A percentile compares a stretch with the other conserved stretches of the same genome.
Evolutionary conservation across 495 filamentous ascomycete species (phyloP).

Genomic region (Daldinia childiae): DNA sequence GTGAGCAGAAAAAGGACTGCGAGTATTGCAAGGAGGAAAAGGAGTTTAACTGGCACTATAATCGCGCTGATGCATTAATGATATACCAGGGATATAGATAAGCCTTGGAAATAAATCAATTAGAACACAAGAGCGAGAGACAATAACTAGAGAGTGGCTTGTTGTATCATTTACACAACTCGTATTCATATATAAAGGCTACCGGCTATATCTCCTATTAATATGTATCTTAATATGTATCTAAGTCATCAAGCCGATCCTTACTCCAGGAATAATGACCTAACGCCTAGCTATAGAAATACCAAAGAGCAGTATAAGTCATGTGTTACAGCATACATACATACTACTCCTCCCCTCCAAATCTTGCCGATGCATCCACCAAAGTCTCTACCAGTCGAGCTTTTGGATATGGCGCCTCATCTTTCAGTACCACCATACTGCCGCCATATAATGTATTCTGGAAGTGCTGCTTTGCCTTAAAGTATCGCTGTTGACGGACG

Average conservation of each 20-base stretch:
- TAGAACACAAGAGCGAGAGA: too few species aligned
- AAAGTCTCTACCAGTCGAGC: constrained; percentile 19
- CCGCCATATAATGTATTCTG: constrained; percentile 38
- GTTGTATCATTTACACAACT: too few species aligned
- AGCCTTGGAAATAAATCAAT: too few species aligned
- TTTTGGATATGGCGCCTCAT: constrained; percentile 36
- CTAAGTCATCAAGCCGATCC: background rate
- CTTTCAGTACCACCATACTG: constrained; percentile 37
- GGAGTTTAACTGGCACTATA: too few species aligned
- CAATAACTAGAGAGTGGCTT: too few species aligned
- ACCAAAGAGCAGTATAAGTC: background rate
- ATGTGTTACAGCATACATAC: background rate
- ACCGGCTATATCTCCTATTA: background rate
- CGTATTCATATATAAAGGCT: too few species aligned
- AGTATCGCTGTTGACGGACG: constrained; percentile 32
- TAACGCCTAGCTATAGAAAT: constrained; percentile 12
- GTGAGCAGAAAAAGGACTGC: too few species aligned
- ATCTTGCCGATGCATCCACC: constrained; percentile 33
- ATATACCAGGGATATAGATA: too few species aligned
- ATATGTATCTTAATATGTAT: background rate
- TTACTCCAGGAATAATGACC: background rate
- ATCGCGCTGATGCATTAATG: too few species aligned
- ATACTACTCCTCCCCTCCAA: constrained; percentile 12
- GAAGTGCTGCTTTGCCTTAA: constrained; percentile 37
- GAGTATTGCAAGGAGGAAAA: too few species aligned